Conservation (phyloP, 2,329 filamentous ascomycete genomes). For the Aspergillus latus region DNA sequence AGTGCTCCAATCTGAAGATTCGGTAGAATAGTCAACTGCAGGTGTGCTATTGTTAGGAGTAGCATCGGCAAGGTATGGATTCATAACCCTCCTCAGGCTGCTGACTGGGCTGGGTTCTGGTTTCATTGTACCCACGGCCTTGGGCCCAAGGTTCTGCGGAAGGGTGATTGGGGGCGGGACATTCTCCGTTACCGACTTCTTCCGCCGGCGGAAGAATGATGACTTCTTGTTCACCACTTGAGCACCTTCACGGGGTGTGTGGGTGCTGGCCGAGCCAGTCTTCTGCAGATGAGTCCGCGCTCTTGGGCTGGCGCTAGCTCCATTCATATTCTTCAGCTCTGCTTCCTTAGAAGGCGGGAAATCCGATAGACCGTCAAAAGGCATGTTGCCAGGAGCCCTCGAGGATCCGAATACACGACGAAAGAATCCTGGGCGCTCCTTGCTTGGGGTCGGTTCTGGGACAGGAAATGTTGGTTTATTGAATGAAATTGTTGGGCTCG, state of each 20-base stretch:
- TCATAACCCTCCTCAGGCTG: slow-evolving; percentile 83
- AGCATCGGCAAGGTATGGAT: slow-evolving; percentile 66
- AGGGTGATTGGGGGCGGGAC: slow-evolving; percentile 59
- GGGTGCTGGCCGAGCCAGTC: slow-evolving; percentile 23
- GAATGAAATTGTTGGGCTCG: slow-evolving; percentile 54
- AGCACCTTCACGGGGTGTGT: slow-evolving; percentile 35
- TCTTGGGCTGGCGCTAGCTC: slow-evolving; percentile 23
- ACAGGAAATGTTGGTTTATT: slow-evolving; percentile 47
- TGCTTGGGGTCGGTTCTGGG: slow-evolving; percentile 51
- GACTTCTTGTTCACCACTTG: slow-evolving; percentile 84
- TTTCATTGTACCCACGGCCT: slow-evolving; percentile 30
- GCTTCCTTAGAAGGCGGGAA: slow-evolving; percentile 25
- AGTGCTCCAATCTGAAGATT: slow-evolving; percentile 24
- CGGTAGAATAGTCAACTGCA: slow-evolving; percentile 23
- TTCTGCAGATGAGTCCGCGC: slow-evolving; percentile 28
- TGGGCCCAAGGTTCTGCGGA: slow-evolving; percentile 46
- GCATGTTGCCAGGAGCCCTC: slow-evolving; percentile 48
- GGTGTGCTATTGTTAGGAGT: slow-evolving; percentile 16
- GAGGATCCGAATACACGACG: slow-evolving; percentile 83
- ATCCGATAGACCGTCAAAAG: slow-evolving; percentile 26
- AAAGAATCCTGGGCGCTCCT: slow-evolving; percentile 85
- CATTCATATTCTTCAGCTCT: slow-evolving; percentile 26
- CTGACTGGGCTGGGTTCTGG: slow-evolving; percentile 65
- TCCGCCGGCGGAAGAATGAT: slow-evolving; percentile 89
- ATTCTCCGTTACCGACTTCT: slow-evolving; percentile 78